These are phyloP conservation scores for Paraphoma sp. DNA, from an alignment of 2,329 filamentous ascomycete genomes.

Conservation along the genomic window DNA sequence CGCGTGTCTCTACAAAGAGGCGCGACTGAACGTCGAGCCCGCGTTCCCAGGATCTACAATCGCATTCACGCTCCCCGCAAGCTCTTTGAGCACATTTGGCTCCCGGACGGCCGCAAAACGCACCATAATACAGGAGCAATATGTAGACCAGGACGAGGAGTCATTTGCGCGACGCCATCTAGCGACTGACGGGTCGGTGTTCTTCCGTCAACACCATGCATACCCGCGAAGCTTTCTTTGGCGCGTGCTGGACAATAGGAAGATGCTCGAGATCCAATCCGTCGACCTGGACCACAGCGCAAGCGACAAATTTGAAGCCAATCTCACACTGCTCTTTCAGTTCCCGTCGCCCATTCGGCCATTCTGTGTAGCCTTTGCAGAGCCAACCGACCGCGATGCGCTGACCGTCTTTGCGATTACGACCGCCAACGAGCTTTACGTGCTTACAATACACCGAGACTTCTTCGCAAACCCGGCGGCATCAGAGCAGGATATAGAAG, in stretches of 20 bases:
- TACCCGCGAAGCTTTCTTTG: conserved; percentile 89
- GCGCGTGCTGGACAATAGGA: conserved; percentile 83
- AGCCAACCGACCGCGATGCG: conserved; percentile 77
- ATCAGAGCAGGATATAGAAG: conserved; percentile 75
- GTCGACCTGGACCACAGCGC: conserved; percentile 77
- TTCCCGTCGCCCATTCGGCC: conserved; percentile 77
- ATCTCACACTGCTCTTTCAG: conserved; percentile 76
- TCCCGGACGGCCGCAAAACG: conserved; percentile 40
- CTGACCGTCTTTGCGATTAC: conserved; percentile 83
- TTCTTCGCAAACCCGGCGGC: conserved; percentile 75
- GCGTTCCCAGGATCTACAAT: conserved; percentile 72
- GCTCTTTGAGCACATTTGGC: conserved; percentile 41
- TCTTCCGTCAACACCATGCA: conserved; percentile 77
- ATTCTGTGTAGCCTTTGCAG: conserved; percentile 81
- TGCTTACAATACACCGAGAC: conserved; percentile 80
- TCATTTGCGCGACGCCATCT: conserved; percentile 75
- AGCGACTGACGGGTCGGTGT: conserved; percentile 78
- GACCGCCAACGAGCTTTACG: conserved; percentile 79
- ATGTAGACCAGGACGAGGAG: conserved; percentile 68
- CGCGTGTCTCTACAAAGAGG: conserved; percentile 82
- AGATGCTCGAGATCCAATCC: conserved; percentile 80
- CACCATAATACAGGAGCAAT: conserved; percentile 46
- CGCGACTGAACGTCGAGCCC: conserved; percentile 81
- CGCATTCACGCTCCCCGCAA: conserved; percentile 60
- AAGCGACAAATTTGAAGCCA: conserved; percentile 69